Evolutionary conservation across 345 rosid species (phyloP), one percentile per base, ranked within the genome.

Genomic region (Mangifera indica): DNA sequence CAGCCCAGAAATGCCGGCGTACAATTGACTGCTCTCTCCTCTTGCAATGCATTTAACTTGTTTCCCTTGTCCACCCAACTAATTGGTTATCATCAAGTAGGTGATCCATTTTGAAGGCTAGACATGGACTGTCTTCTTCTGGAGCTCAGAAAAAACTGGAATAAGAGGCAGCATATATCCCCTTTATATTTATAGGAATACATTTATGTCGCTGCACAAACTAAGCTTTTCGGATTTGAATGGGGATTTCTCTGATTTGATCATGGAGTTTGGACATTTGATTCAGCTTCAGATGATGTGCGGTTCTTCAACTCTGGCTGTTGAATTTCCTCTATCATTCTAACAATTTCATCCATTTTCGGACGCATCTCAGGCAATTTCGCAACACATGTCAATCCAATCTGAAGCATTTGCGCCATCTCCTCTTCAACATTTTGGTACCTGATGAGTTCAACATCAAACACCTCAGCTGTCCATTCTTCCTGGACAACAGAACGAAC

Each of bases 401-500:
- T 81, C 74, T 92, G 97, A 63, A 92, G 86, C 96, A 90, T 87
- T 73, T 90, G 96, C 63, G 90, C 93, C 97, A 88, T 89, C 46
- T 92, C 96, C 73, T 92, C 96, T 76, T 90, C 96, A 14, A 82
- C 81, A 54, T 80, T 81, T 78, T 80, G 89, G 74, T 60, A 82
- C 74, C 77, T 87, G 78, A 88, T 61, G 10, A 92, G 91, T 85
- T 90, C 97, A 0, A 88, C 91, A 72, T 92, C 96, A 45, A 92
- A 92, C 12, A 92, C 97, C 77, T 92, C 96, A 1, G 96, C 96
- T 0, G 97, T 90, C 97, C 96, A 92, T 52, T 92, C 97, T 60
- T 92, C 97, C 42, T 92, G 74, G 7, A 92, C 96, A 0, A 92
- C 93, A 14, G 96, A 92, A 64, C 87, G 81, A 40, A 92, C 97